A percentile compares a stretch with the other conserved stretches of the same genome.
phyloP scores from a whole-genome alignment of 2,329 filamentous ascomycete genomes.

The Ophiostoma tasmaniense region DNA sequence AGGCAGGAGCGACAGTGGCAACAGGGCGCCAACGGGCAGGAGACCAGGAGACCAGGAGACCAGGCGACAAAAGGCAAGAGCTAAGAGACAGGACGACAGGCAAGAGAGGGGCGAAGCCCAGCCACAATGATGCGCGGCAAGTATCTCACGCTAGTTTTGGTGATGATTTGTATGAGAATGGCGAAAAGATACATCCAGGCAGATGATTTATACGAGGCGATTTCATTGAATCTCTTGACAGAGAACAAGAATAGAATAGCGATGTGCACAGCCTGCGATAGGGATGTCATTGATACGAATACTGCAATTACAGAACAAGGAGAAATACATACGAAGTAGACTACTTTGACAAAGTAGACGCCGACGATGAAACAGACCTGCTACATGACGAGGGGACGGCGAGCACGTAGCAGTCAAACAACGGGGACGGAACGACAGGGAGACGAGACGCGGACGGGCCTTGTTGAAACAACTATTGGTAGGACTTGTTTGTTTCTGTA shows the following conservation, averaged over 20 bases:
- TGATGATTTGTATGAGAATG: neutral
- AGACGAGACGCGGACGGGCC: slow-evolving; percentile 1
- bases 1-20: neutral
- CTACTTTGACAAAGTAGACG: neutral
- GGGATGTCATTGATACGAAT: neutral
- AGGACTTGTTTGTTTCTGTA: neutral
- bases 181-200: neutral
- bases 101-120: neutral
- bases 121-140: slow-evolving; percentile 1
- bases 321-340: too few species aligned
- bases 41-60: too few species aligned
- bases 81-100: neutral
- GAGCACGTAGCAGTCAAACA: slow-evolving; percentile 6
- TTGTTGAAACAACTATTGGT: neutral
- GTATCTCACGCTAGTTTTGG: neutral
- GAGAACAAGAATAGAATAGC: neutral
- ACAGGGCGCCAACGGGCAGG: neutral
- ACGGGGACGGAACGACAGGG: neutral
- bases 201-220: neutral
- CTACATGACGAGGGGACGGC: slow-evolving; percentile 11
- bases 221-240: neutral
- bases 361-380: slow-evolving; percentile 19
- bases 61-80: too few species aligned
- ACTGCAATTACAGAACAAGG: neutral
- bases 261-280: neutral